Evolutionary conservation across 768 basidiomycete genomes (phyloP).

Genomic region (Tremella fuciformis): DNA sequence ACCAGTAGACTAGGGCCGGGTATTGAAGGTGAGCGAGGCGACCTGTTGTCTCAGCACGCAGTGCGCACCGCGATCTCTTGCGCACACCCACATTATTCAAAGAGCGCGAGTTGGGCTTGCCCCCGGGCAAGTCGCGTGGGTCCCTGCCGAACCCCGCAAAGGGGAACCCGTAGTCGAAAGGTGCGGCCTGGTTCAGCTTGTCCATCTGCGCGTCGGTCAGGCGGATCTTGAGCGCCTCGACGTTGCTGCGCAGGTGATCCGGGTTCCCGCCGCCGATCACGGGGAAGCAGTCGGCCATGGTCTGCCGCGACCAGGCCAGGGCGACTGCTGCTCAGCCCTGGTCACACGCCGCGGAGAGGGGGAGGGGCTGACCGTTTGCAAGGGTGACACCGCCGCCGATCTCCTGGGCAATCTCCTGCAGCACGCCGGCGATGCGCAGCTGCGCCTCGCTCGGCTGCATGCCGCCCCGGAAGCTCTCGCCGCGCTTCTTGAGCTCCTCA

Average conservation of each 20-base stretch:
- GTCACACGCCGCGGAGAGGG: not conserved
- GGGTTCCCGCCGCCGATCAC: slow-evolving; percentile 40
- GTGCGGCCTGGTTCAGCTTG: slow-evolving; percentile 31
- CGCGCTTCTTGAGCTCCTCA: slow-evolving; percentile 31
- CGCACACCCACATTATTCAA: too few species aligned
- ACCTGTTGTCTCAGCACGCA: too few species aligned
- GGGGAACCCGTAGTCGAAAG: slow-evolving; percentile 35
- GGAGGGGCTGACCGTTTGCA: slow-evolving; percentile 11
- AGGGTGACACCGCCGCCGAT: slow-evolving; percentile 28
- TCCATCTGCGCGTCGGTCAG: slow-evolving; percentile 36
- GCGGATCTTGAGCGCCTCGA: slow-evolving; percentile 29
- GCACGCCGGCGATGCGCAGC: slow-evolving; percentile 19
- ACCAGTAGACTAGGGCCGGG: too few species aligned
- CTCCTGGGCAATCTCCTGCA: slow-evolving; percentile 43
- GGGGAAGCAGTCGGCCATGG: slow-evolving; percentile 34
- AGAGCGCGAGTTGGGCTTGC: too few species aligned
- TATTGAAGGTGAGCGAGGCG: too few species aligned
- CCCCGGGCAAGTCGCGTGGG: slow-evolving; percentile 13
- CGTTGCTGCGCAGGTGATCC: slow-evolving; percentile 31
- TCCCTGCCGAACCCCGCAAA: slow-evolving; percentile 15
- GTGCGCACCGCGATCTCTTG: too few species aligned
- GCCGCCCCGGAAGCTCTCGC: slow-evolving; percentile 14
- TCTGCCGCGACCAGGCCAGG: slow-evolving; percentile 39
- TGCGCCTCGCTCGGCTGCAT: slow-evolving; percentile 14
- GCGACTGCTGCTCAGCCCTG: slow-evolving; percentile 24